Percentiles rank a stretch among this genome's conserved stretches.
Conservation (phyloP, 257 asterid genomes). For the Nicotiana tabacum region DNA sequence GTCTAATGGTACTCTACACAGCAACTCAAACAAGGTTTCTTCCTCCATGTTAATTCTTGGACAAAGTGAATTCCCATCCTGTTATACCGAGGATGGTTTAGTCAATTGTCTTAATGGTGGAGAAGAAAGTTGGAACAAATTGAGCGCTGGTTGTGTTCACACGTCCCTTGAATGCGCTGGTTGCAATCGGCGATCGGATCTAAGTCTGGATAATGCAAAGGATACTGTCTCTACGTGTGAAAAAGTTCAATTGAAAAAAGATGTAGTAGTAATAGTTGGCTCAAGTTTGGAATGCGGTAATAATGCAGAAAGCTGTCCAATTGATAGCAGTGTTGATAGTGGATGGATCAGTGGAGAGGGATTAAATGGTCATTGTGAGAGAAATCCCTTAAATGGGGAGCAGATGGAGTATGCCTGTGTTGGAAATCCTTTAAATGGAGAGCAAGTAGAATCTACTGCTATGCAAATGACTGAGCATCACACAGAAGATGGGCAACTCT, state of each 20-base stretch:
- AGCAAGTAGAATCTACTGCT: not conserved
- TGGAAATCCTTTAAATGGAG: constrained; percentile 14
- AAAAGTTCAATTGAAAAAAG: constrained; percentile 15
- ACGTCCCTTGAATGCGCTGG: constrained; percentile 22
- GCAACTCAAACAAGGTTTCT: constrained; percentile 14
- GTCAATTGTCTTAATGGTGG: constrained; percentile 27
- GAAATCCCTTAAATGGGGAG: constrained; percentile 20
- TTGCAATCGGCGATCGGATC: constrained; percentile 20
- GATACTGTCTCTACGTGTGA: constrained; percentile 14
- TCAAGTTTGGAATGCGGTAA: constrained; percentile 23
- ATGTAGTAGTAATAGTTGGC: constrained; percentile 12
- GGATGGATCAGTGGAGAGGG: constrained; percentile 8
- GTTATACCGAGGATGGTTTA: constrained; percentile 20
- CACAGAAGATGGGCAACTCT: constrained; percentile 15
- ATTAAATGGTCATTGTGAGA: constrained; percentile 10
- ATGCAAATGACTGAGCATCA: constrained; percentile 18
- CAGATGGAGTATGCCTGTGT: constrained; percentile 15
- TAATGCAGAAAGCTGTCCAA: constrained; percentile 36
- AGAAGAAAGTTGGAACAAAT: constrained; percentile 29
- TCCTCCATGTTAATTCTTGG: constrained; percentile 19
- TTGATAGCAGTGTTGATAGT: constrained; percentile 22
- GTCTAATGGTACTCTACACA: constrained; percentile 25
- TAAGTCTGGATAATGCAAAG: constrained; percentile 16
- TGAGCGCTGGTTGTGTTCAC: constrained; percentile 22
- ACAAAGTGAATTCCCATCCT: constrained; percentile 26